phyloP scores from a whole-genome alignment of 768 basidiomycete species.

The Clavaria fumosa region DNA sequence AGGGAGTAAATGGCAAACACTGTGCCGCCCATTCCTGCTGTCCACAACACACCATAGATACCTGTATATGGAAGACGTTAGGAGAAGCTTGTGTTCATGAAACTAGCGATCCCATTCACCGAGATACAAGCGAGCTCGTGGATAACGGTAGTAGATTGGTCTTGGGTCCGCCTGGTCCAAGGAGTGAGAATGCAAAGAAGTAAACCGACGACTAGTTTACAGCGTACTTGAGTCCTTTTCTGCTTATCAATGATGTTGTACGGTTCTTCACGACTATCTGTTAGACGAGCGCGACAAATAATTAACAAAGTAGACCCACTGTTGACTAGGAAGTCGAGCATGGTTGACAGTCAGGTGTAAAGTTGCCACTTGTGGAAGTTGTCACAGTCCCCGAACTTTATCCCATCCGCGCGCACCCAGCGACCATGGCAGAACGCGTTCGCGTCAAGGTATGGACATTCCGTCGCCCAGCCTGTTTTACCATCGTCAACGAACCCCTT shows the following conservation, averaged over 20 bases:
- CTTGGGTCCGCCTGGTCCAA: not conserved
- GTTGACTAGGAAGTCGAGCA: conserved; percentile 51
- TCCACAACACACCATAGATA: not conserved
- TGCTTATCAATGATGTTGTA: not conserved
- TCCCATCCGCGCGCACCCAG: conserved; percentile 17
- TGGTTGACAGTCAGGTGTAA: conserved; percentile 19
- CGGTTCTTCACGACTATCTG: not conserved
- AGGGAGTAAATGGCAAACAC: not conserved
- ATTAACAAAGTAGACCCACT: conserved; percentile 27
- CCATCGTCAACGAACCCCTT: conserved; percentile 5
- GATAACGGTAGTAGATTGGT: not conserved
- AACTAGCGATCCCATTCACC: not conserved
- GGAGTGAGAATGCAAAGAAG: not conserved
- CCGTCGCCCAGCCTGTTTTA: conserved; percentile 5
- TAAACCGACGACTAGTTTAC: not conserved
- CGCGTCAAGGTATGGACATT: conserved; percentile 54
- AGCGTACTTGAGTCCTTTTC: not conserved
- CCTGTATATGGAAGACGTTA: not conserved
- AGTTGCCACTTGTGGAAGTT: conserved; percentile 8
- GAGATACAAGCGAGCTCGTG: not conserved
- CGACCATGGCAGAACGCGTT: conserved; percentile 51
- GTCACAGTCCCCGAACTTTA: not conserved
- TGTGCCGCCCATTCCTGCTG: not conserved
- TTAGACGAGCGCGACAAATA: not conserved
- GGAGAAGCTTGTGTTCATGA: not conserved